A percentile compares a stretch with the other conserved stretches of the same genome.
Evolutionary conservation across 352 stramenopile genomes (phyloP).

Genomic region (Globisporangium iwayamae): DNA sequence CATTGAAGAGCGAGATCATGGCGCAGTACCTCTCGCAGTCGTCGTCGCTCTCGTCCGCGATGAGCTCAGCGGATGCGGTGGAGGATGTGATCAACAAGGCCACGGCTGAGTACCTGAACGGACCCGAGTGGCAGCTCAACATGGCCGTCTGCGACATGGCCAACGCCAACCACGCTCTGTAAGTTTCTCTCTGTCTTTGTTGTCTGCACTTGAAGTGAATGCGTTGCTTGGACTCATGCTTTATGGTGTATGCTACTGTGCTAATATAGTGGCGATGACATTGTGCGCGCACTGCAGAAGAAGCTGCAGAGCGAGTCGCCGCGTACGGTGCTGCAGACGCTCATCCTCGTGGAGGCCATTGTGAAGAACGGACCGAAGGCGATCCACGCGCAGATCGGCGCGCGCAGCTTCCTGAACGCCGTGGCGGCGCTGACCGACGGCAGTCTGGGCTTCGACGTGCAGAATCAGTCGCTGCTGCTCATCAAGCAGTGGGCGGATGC

Average conservation of each 20-base stretch:
- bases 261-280: conserved; percentile 44
- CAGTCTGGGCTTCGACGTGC: conserved; percentile 64
- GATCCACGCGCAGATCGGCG: conserved; percentile 55
- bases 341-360: conserved; percentile 67
- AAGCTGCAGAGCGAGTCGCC: conserved; percentile 50
- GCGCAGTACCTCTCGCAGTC: conserved; percentile 4
- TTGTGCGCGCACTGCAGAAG: conserved; percentile 54
- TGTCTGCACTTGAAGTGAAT: not conserved
- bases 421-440: conserved; percentile 66
- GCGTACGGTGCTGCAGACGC: conserved; percentile 42
- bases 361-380: conserved; percentile 74
- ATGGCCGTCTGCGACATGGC: conserved; percentile 66
- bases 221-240: not conserved
- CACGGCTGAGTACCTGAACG: conserved; percentile 44
- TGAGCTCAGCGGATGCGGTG: conserved; percentile 9
- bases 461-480: conserved; percentile 67
- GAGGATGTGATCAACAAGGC: conserved; percentile 52
- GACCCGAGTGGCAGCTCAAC: conserved; percentile 71
- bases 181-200: conserved; percentile 5
- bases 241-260: not conserved
- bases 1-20: conserved; percentile 3
- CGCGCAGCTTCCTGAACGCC: conserved; percentile 61
- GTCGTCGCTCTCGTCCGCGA: conserved; percentile 3
- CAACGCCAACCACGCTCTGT: conserved; percentile 49
- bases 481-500: conserved; percentile 83